Percentiles rank a stretch among this genome's conserved stretches.
phyloP scores from a whole-genome alignment of 2,329 filamentous ascomycete genomes.

The Colletotrichum cuscutae region DNA sequence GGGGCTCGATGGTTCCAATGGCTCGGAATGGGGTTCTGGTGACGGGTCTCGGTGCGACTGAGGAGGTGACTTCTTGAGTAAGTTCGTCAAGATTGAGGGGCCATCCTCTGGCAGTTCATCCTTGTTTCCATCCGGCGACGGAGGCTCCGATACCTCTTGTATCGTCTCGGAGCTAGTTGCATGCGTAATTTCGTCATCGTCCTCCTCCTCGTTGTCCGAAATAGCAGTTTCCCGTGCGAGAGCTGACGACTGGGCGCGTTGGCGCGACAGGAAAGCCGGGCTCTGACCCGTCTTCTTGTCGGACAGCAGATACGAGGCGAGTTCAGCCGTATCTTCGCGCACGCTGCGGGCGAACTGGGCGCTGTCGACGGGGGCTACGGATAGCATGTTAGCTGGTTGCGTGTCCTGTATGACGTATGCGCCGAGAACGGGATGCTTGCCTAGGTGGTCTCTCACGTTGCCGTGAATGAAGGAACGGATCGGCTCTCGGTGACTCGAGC shows the following conservation, averaged over 20 bases:
- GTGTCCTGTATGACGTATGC: background rate
- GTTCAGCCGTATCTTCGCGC: constrained; percentile 86
- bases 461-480: constrained; percentile 79
- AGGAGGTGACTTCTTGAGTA: constrained; percentile 61
- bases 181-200: constrained; percentile 27
- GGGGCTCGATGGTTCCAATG: constrained; percentile 19
- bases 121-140: constrained; percentile 53
- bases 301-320: constrained; percentile 84
- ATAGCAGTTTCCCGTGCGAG: constrained; percentile 38
- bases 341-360: constrained; percentile 81
- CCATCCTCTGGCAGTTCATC: constrained; percentile 42
- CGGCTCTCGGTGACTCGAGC: constrained; percentile 66
- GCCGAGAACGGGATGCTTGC: constrained; percentile 51
- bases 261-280: constrained; percentile 56
- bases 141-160: constrained; percentile 69
- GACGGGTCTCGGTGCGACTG: constrained; percentile 43
- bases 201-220: constrained; percentile 42
- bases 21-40: constrained; percentile 39
- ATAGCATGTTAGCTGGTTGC: background rate
- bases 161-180: constrained; percentile 61
- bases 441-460: constrained; percentile 67
- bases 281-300: constrained; percentile 61
- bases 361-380: constrained; percentile 67
- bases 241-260: constrained; percentile 48
- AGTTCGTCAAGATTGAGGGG: constrained; percentile 59